These are phyloP conservation scores for Acephala macrosclerotiorum DNA, from an alignment of 2,329 filamentous ascomycete genomes.

Conservation along the genomic window DNA sequence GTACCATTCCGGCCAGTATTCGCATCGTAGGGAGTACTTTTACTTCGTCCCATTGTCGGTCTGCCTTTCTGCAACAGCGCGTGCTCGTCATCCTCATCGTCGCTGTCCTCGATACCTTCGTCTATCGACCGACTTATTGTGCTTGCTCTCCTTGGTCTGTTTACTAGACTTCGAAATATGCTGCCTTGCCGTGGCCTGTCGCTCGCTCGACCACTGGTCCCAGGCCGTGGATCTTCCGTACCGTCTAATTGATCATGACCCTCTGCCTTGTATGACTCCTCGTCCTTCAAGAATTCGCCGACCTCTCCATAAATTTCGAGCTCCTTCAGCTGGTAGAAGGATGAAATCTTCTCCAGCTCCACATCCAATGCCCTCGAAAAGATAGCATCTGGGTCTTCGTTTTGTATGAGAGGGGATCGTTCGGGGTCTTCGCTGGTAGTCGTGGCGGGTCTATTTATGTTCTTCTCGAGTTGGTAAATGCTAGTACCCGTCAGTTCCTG, in stretches of 20 bases:
- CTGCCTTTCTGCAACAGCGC: constrained; percentile 50
- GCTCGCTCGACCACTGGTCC: constrained; percentile 50
- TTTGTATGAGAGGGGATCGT: constrained; percentile 80
- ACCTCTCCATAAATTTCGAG: constrained; percentile 85
- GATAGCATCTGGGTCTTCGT: constrained; percentile 76
- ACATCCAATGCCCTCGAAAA: constrained; percentile 84
- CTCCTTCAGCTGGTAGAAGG: constrained; percentile 91
- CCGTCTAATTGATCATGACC: constrained; percentile 45
- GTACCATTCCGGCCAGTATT: constrained; percentile 29
- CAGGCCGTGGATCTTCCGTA: constrained; percentile 47
- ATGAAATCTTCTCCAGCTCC: constrained; percentile 92
- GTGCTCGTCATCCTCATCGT: constrained; percentile 70
- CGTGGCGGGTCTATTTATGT: constrained; percentile 63
- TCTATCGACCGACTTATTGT: constrained; percentile 56
- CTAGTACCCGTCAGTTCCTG: constrained; percentile 52
- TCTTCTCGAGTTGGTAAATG: constrained; percentile 95
- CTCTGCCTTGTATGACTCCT: constrained; percentile 65
- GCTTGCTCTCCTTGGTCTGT: constrained; percentile 53
- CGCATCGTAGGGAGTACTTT: constrained; percentile 38
- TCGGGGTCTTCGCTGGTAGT: constrained; percentile 74
- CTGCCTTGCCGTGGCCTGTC: constrained; percentile 54
- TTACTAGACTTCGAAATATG: constrained; percentile 58
- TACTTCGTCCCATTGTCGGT: constrained; percentile 44
- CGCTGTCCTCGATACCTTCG: constrained; percentile 67
- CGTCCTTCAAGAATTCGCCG: constrained; percentile 77